Evolutionary conservation across 768 basidiomycete species (phyloP).

Genomic region (Phanerodontia chrysosporium): DNA sequence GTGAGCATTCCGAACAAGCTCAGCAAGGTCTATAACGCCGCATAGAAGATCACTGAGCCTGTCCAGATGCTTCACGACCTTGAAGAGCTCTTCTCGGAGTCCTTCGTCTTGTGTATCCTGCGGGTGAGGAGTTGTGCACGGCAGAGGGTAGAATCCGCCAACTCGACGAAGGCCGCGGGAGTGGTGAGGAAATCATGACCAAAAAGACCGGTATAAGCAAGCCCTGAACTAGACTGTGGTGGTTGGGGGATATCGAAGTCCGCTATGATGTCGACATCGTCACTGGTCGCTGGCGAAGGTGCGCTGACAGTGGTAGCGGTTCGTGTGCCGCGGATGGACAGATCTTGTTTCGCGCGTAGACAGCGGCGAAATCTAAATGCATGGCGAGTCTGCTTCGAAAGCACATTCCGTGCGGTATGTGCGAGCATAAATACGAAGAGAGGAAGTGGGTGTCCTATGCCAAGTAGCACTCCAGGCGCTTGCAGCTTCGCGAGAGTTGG

Average conservation of each 20-base stretch:
- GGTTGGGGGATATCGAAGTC: constrained; percentile 67
- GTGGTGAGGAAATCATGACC: constrained; percentile 68
- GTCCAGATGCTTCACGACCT: constrained; percentile 95
- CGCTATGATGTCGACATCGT: constrained; percentile 62
- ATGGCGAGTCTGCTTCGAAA: constrained; percentile 32
- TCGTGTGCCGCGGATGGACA: constrained; percentile 6
- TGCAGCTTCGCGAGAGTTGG: background rate
- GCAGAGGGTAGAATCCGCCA: constrained; percentile 75
- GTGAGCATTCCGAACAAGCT: constrained; percentile 90
- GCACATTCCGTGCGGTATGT: constrained; percentile 35
- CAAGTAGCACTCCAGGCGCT: constrained; percentile 8
- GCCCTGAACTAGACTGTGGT: constrained; percentile 34
- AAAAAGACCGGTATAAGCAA: constrained; percentile 76
- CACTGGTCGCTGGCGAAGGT: constrained; percentile 51
- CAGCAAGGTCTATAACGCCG: constrained; percentile 93
- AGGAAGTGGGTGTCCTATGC: constrained; percentile 7
- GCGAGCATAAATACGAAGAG: constrained; percentile 31
- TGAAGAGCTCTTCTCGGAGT: constrained; percentile 72
- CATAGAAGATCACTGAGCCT: constrained; percentile 94
- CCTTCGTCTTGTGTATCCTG: constrained; percentile 71
- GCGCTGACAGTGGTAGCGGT: constrained; percentile 38
- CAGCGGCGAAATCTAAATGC: constrained; percentile 41
- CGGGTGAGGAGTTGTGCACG: constrained; percentile 82
- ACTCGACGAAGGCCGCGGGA: constrained; percentile 62
- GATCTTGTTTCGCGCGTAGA: constrained; percentile 31